Percentiles rank a stretch among this genome's conserved stretches.
Evolutionary conservation across 2,329 filamentous ascomycete species (phyloP).

Genomic region (Colletotrichum eremochloae): DNA sequence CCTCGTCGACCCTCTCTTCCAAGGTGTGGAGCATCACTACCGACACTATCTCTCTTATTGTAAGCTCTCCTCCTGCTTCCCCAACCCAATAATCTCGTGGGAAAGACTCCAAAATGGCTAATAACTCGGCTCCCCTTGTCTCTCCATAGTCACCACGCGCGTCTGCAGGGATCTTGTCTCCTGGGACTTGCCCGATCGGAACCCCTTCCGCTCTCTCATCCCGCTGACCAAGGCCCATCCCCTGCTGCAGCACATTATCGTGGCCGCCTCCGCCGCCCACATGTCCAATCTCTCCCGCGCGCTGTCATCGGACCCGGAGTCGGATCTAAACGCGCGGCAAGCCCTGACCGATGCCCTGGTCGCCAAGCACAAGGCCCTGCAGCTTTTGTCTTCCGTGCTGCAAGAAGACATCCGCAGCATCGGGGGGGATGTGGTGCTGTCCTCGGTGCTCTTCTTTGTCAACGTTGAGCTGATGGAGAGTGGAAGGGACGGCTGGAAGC

Average conservation of each 20-base stretch:
- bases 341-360: slow-evolving; percentile 59
- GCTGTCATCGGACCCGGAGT: slow-evolving; percentile 44
- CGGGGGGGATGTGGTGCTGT: slow-evolving; percentile 57
- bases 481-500: slow-evolving; percentile 61
- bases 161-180: slow-evolving; percentile 68
- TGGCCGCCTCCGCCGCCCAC: slow-evolving; percentile 63
- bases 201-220: slow-evolving; percentile 62
- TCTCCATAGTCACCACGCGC: slow-evolving; percentile 61
- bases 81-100: slow-evolving; percentile 12
- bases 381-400: slow-evolving; percentile 57
- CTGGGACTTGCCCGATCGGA: slow-evolving; percentile 57
- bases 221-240: slow-evolving; percentile 57
- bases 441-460: slow-evolving; percentile 63
- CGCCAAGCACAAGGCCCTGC: slow-evolving; percentile 60
- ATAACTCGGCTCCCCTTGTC: slow-evolving; percentile 27
- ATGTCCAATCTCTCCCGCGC: slow-evolving; percentile 58
- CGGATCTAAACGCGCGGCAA: slow-evolving; percentile 45
- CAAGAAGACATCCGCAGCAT: slow-evolving; percentile 51
- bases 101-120: slow-evolving; percentile 28
- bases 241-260: slow-evolving; percentile 61
- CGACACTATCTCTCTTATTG: slow-evolving; percentile 59
- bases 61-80: slow-evolving; percentile 46
- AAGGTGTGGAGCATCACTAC: slow-evolving; percentile 66
- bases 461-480: slow-evolving; percentile 65
- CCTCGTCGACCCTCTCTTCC: slow-evolving; percentile 59